Conservation (phyloP, 1,284 basidiomycete species). For the Termitomyces sp. region DNA sequence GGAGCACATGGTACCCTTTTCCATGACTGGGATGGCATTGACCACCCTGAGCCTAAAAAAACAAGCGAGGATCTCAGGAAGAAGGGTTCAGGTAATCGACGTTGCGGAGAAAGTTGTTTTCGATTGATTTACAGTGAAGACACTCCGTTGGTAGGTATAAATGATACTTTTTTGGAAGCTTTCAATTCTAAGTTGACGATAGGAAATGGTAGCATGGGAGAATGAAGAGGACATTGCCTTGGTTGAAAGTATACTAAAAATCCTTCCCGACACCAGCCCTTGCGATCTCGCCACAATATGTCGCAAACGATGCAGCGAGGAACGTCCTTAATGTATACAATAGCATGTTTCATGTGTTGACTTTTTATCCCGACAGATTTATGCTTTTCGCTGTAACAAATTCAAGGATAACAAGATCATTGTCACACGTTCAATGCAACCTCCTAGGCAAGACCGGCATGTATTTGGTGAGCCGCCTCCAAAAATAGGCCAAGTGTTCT, state of each 20-base stretch:
- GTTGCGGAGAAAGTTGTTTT: slow-evolving; percentile 23
- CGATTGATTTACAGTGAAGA: slow-evolving; percentile 9
- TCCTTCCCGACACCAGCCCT: slow-evolving; percentile 33
- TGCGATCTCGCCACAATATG: slow-evolving; percentile 42
- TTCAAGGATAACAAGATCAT: slow-evolving; percentile 7
- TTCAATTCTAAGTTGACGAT: neutral
- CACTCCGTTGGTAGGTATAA: slow-evolving; percentile 2
- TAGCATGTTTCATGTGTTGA: neutral
- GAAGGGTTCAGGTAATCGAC: neutral
- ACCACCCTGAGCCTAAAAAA: slow-evolving; percentile 16
- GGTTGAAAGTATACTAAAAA: slow-evolving; percentile 26
- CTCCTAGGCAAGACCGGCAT: neutral
- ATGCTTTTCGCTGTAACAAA: slow-evolving; percentile 19
- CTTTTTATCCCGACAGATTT: slow-evolving; percentile 20
- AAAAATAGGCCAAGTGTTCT: neutral
- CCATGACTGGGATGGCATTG: slow-evolving; percentile 4
- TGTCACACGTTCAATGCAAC: neutral
- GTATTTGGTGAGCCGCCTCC: neutral
- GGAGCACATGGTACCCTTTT: slow-evolving; percentile 14
- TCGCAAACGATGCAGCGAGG: slow-evolving; percentile 41
- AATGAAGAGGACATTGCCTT: slow-evolving; percentile 20
- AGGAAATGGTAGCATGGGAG: slow-evolving; percentile 25
- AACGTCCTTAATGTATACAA: slow-evolving; percentile 12
- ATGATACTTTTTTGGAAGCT: neutral
- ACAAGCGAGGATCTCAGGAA: slow-evolving; percentile 13